These are phyloP conservation scores for Scheffersomyces lignosus DNA, from an alignment of 805 yeast genomes.

Conservation along the genomic window DNA sequence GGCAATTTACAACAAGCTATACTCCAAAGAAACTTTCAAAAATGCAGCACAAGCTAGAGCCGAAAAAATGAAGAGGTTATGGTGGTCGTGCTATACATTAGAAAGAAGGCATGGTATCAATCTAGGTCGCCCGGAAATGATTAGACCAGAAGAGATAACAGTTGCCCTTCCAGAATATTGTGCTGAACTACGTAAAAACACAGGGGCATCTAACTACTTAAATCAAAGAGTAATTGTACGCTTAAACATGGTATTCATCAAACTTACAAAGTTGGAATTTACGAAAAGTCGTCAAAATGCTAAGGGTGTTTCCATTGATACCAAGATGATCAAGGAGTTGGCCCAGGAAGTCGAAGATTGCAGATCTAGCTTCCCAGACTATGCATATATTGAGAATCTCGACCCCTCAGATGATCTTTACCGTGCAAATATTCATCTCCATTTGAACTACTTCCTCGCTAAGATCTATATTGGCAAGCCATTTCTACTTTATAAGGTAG, in stretches of 20 bases:
- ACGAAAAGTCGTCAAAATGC: slow-evolving; percentile 4
- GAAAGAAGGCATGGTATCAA: slow-evolving; percentile 14
- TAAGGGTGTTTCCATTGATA: slow-evolving; percentile 6
- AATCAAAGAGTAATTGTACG: slow-evolving; percentile 10
- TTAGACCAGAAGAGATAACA: slow-evolving; percentile 11
- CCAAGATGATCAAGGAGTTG: slow-evolving; percentile 3
- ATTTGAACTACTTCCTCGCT: slow-evolving; percentile 12
- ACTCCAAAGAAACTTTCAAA: slow-evolving; percentile 6
- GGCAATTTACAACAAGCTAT: slow-evolving; percentile 13
- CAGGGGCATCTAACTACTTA: slow-evolving; percentile 10
- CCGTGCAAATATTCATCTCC: slow-evolving; percentile 13
- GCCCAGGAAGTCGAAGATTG: neutral
- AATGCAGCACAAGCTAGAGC: slow-evolving; percentile 3
- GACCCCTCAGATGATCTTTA: slow-evolving; percentile 3
- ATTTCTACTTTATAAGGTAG: slow-evolving; percentile 13
- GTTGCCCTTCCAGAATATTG: slow-evolving; percentile 10
- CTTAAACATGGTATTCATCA: slow-evolving; percentile 10
- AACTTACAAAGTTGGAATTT: slow-evolving; percentile 9
- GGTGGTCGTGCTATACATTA: slow-evolving; percentile 16
- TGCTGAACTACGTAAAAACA: slow-evolving; percentile 6
- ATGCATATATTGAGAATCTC: neutral
- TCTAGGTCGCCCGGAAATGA: slow-evolving; percentile 10
- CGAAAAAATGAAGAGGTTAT: slow-evolving; percentile 11
- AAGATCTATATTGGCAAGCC: slow-evolving; percentile 17
- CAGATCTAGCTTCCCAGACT: neutral